Evolutionary conservation across 1,139 yeast species (phyloP), one percentile per base, ranked within the genome.

Genomic region (Debaryomycetaceae sp.): DNA sequence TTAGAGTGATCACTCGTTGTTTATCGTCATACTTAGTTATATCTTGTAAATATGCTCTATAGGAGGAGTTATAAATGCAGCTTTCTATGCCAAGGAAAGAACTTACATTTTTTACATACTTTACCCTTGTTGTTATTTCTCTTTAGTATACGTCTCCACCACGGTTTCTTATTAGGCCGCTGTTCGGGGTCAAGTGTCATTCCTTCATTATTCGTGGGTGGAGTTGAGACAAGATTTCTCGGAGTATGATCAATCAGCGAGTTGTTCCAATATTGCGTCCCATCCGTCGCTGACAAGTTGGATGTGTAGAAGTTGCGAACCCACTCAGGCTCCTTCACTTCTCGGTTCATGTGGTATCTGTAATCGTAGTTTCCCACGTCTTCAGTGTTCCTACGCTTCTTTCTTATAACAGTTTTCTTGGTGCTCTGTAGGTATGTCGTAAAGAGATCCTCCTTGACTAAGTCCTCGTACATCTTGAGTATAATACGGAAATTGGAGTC

Each of bases 241-340:
- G 31, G 31, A 27, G 31, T 27, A 8, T 11, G 31, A 27, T 27
- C 31, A 27, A 7, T 8, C 31, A 27, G 31, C 11, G 31, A 27
- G 11, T 27, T 27, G 11, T 27, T 27, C 31, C 31, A 27, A 8
- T 3, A 27, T 11, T 27, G 11, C 11, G 31, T 27, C 3, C 11
- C 31, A 27, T 27, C 31, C 31, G 4, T 27, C 8, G 31, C 31
- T 3, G 31, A 8, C 31, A 7, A 27, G 11, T 27, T 27, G 31
- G 31, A 27, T 27, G 31, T 27, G 17, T 38, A 42, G 34, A 47
- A 47, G 20, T 36, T 39, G 27, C 38, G 44, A 8, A 47, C 43
- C 50, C 50, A 47, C 22, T 45, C 48, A 1, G 50, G 50, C 24
- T 47, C 48, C 34, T 44, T 42, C 24, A 40, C 37, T 9, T 34